Base-by-base conservation (phyloP, 164 flowering plant species). In the Annona squamosa region DNA sequence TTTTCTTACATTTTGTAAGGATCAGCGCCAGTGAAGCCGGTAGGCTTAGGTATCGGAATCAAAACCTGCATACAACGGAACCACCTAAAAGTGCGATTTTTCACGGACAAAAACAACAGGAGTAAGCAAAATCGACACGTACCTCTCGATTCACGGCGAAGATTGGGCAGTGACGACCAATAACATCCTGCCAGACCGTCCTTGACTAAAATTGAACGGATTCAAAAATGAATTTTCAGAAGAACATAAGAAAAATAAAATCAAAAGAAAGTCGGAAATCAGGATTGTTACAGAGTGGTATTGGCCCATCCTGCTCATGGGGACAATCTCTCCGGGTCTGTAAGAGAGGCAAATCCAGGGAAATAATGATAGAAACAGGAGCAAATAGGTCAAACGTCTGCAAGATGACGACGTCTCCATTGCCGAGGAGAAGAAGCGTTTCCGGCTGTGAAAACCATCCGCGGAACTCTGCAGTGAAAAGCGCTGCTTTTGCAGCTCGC, bases 101-200 rank as follows among this genome's bases (percentile, higher is more conserved):
- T 26, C 42, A 65, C 4, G 4, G 68, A 65, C 4, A 48, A 3
- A 46, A 70, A 16, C 4, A 65, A 41, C 6, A 4, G 16, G 3
- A 13, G 37, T 46, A 7, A 37, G n/a, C 4, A 5, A 66, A 4
- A 16, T 42, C n/a, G 71, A 66, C 43, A 4, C 4, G n/a, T 71
- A 95, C 99, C 98, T 96, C 99, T 0, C 99, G 97, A 86, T 96
- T 92, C 0, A 96, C 98, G 19, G 84, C 97, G 43, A 93, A 96
- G 42, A 92, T 84, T 0, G 97, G 95, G 76, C 99, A 93, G 16
- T 96, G 99, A 48, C 87, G 89, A 43, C 97, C 97, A 59, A 96
- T 89, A 86, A 92, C 79, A 72, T 96, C 99, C 26, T 88, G 89
- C 97, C 97, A 96, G 75, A 82, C 83, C 12, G 97, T 93, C 76